A percentile compares a stretch with the other conserved stretches of the same genome.
Evolutionary conservation across 305 asterid genomes (phyloP).

Genomic region (Solanum hybrid): DNA sequence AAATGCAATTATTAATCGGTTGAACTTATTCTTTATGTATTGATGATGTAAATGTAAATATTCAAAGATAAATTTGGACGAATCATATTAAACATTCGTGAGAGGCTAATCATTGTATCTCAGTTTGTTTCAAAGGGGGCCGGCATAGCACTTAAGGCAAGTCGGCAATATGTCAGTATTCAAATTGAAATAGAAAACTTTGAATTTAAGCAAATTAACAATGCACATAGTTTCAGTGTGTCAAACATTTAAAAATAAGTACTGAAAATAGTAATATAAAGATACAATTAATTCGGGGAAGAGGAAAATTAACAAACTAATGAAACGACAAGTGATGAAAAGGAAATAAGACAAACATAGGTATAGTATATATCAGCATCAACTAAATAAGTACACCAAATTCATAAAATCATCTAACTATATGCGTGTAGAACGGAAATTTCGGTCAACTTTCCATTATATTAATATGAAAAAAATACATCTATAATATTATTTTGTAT

Average conservation of each 20-base stretch:
- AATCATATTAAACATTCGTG: neutral
- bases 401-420: neutral
- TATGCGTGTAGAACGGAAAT: neutral
- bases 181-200: neutral
- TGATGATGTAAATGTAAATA: neutral
- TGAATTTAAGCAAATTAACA: neutral
- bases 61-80: neutral
- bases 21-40: neutral
- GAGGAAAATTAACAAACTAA: neutral
- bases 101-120: neutral
- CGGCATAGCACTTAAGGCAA: neutral
- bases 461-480: too few relatives aligned
- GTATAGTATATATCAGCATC: neutral
- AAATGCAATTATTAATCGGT: neutral
- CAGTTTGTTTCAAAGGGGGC: neutral
- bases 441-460: neutral
- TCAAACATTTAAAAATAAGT: neutral
- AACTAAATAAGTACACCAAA: neutral
- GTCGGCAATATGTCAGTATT: neutral
- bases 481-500: too few relatives aligned
- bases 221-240: neutral
- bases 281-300: neutral
- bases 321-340: neutral
- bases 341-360: neutral
- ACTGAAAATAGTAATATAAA: neutral